Conservation (phyloP, 352 stramenopile genomes). For the Aphanomyces cochlioides region DNA sequence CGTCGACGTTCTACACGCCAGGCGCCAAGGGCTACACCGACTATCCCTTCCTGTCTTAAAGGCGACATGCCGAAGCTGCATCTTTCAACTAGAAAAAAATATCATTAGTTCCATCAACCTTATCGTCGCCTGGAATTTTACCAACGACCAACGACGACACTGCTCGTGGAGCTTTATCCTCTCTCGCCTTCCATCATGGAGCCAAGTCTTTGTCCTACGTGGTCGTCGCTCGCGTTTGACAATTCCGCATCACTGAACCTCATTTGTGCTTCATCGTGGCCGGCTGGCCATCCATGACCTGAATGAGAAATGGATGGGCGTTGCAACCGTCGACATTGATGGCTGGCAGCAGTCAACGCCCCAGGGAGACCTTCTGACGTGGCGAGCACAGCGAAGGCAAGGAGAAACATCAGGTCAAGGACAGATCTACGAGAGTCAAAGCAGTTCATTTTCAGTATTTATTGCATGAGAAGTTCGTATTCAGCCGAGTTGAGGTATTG, state of each 20-base stretch:
- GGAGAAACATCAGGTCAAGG: not conserved
- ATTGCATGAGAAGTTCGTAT: slow-evolving; percentile 6
- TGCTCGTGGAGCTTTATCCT: not conserved
- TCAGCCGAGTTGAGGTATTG: slow-evolving; percentile 48
- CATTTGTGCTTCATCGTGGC: no score
- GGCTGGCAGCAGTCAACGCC: no score
- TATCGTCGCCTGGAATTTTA: not conserved
- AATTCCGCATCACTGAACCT: no score
- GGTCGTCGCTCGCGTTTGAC: no score
- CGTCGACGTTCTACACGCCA: not conserved
- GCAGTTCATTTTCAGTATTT: not conserved
- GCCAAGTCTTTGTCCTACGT: no score
- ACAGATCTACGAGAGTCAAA: not conserved
- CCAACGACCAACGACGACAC: not conserved
- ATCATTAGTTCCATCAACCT: not conserved
- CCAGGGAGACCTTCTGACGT: no score
- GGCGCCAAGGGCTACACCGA: not conserved
- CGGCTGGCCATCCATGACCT: not conserved
- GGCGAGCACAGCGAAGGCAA: no score
- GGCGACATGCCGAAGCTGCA: no score
- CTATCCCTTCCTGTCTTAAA: not conserved
- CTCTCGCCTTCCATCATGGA: not conserved
- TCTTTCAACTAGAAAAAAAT: not conserved
- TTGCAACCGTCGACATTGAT: not conserved
- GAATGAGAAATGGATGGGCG: not conserved